Conservation (phyloP, 1,284 basidiomycete species). For the Trichosporon sp. region DNA sequence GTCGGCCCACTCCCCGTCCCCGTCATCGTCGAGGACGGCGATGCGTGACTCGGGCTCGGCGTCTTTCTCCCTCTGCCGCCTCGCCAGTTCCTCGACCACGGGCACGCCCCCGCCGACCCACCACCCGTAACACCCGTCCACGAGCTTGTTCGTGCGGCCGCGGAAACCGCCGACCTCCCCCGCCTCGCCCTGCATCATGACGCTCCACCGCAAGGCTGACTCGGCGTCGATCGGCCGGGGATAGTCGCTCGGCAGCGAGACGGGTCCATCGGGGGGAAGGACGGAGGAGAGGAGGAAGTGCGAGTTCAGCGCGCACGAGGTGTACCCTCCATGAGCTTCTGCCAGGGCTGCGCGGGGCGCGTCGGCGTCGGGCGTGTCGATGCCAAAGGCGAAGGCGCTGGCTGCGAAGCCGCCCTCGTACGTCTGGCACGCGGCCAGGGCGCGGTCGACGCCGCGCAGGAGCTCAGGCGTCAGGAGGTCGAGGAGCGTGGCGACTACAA, state of each 20-base stretch:
- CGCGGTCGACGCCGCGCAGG: slow-evolving; percentile 61
- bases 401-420: slow-evolving; percentile 97
- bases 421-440: slow-evolving; percentile 74
- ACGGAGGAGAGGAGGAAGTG: slow-evolving; percentile 68
- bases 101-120: slow-evolving; percentile 93
- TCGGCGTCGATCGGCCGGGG: slow-evolving; percentile 64
- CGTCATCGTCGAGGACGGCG: slow-evolving; percentile 34
- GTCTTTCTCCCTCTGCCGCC: slow-evolving; percentile 40
- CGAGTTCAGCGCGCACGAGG: slow-evolving; percentile 85
- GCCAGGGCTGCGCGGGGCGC: slow-evolving; percentile 63
- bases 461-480: slow-evolving; percentile 83
- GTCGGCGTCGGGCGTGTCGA: slow-evolving; percentile 28
- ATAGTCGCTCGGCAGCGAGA: slow-evolving; percentile 31
- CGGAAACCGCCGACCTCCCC: slow-evolving; percentile 89
- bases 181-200: slow-evolving; percentile 79
- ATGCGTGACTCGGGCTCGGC: slow-evolving; percentile 21
- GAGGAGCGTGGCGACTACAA: slow-evolving; percentile 70
- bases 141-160: slow-evolving; percentile 94
- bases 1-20: slow-evolving; percentile 41
- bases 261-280: slow-evolving; percentile 23
- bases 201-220: slow-evolving; percentile 77
- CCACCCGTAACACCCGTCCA: slow-evolving; percentile 99
- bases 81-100: slow-evolving; percentile 68
- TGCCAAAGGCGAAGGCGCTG: slow-evolving; percentile 61
- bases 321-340: slow-evolving; percentile 97